A percentile compares a stretch with the other conserved stretches of the same genome.
These are phyloP conservation scores for Luzula sylvatica DNA, from an alignment of 176 grass and related monocot species.

Conservation along the genomic window DNA sequence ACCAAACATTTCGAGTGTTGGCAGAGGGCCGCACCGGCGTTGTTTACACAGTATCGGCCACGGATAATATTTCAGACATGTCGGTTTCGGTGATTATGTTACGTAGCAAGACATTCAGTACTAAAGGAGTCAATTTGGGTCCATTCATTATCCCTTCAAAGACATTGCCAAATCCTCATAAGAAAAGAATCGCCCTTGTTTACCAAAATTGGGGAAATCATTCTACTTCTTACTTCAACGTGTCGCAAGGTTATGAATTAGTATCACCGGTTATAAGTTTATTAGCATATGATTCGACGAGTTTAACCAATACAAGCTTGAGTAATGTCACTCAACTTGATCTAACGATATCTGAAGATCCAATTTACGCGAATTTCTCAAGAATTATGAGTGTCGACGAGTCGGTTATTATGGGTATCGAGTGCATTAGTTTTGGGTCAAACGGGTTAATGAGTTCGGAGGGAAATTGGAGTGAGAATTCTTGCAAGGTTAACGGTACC, in stretches of 20 bases:
- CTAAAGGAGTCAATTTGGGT: conserved; percentile 5
- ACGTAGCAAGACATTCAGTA: conserved; percentile 12
- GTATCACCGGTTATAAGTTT: conserved; percentile 3
- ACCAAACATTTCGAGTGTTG: neutral
- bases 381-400: neutral
- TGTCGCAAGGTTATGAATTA: conserved; percentile 6
- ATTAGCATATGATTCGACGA: conserved; percentile 16
- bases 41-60: conserved; percentile 5
- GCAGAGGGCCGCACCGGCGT: neutral
- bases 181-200: conserved; percentile 9
- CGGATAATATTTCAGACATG: conserved; percentile 11
- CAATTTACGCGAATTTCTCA: conserved; percentile 4
- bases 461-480: neutral
- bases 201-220: conserved; percentile 8
- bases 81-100: conserved; percentile 6
- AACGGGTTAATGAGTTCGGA: conserved; percentile 6
- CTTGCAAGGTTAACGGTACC: neutral
- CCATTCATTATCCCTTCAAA: conserved; percentile 2
- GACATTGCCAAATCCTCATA: neutral
- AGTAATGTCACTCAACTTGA: neutral
- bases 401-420: neutral
- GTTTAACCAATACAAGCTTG: neutral
- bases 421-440: conserved; percentile 1
- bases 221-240: conserved; percentile 11
- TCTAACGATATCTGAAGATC: neutral